Evolutionary conservation across 192 early-diverging fungal species (phyloP).

Genomic region (Entomortierella lignicola): DNA sequence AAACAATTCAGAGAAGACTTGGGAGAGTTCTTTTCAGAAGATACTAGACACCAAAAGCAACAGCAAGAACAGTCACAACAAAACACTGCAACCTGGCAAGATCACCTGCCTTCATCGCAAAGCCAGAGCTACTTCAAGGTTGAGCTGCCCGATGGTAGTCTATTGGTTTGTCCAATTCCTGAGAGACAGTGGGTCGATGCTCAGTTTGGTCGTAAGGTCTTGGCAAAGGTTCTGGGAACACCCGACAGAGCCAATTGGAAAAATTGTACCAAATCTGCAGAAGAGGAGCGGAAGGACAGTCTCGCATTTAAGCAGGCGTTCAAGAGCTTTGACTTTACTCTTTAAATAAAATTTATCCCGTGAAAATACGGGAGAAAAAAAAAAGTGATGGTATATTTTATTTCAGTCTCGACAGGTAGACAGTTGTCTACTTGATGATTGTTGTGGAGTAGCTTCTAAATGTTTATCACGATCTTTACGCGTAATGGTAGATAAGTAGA

Average conservation of each 20-base stretch:
- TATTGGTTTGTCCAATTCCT: conserved; percentile 59
- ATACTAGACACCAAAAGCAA: background rate
- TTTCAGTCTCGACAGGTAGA: too few relatives aligned
- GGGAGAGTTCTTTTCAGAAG: conserved; percentile 9
- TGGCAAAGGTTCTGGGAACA: conserved; percentile 72
- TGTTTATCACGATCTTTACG: too few relatives aligned
- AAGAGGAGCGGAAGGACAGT: conserved; percentile 68
- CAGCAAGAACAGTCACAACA: conserved; percentile 2
- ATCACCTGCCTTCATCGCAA: background rate
- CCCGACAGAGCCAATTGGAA: conserved; percentile 88
- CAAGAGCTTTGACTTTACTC: conserved; percentile 59
- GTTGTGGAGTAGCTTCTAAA: too few relatives aligned
- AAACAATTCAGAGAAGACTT: conserved; percentile 24
- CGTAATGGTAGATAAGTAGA: too few relatives aligned
- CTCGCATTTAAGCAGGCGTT: conserved; percentile 57
- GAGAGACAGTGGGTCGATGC: conserved; percentile 69
- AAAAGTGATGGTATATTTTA: too few relatives aligned
- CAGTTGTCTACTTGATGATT: too few relatives aligned
- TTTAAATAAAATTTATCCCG: conserved; percentile 8
- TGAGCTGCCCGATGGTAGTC: conserved; percentile 63
- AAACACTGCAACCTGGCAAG: conserved; percentile 16
- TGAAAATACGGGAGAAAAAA: too few relatives aligned
- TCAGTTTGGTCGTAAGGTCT: conserved; percentile 80
- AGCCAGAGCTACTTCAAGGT: conserved; percentile 62
- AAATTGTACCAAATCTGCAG: conserved; percentile 69